Percentiles rank a stretch among this genome's conserved stretches.
These are phyloP conservation scores for Castanea mollissima DNA, from an alignment of 306 rosid genomes.

Conservation along the genomic window DNA sequence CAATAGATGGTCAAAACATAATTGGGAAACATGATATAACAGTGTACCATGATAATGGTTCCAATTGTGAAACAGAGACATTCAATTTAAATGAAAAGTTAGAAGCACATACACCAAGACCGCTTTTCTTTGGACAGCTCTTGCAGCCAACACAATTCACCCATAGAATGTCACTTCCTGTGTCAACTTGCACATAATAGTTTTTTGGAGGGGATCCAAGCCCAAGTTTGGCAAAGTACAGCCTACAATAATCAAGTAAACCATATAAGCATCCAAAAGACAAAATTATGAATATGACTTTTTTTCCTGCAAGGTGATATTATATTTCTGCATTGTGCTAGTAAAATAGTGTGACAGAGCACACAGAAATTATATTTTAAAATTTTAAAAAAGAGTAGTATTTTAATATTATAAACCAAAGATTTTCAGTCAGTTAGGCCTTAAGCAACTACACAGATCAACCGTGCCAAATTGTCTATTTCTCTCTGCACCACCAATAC, in stretches of 20 bases:
- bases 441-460: neutral
- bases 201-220: slow-evolving; percentile 78
- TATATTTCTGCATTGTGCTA: neutral
- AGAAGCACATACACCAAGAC: slow-evolving; percentile 62
- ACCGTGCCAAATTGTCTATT: neutral
- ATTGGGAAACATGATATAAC: slow-evolving; percentile 8
- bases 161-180: slow-evolving; percentile 96
- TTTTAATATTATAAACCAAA: neutral
- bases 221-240: slow-evolving; percentile 73
- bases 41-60: neutral
- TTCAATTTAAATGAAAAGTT: neutral
- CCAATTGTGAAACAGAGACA: neutral
- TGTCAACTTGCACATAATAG: slow-evolving; percentile 87
- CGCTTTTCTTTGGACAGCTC: slow-evolving; percentile 64
- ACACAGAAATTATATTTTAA: neutral
- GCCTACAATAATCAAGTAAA: slow-evolving; percentile 41
- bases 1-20: slow-evolving; percentile 12
- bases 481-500: neutral
- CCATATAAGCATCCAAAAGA: slow-evolving; percentile 19
- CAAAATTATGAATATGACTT: slow-evolving; percentile 1
- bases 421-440: neutral
- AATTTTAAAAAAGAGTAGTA: neutral
- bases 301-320: neutral
- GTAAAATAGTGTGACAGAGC: neutral
- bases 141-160: slow-evolving; percentile 71